Base-by-base conservation (phyloP, 225 moss, liverwort and hornwort species). In the Physcomitrellopsis africana region DNA sequence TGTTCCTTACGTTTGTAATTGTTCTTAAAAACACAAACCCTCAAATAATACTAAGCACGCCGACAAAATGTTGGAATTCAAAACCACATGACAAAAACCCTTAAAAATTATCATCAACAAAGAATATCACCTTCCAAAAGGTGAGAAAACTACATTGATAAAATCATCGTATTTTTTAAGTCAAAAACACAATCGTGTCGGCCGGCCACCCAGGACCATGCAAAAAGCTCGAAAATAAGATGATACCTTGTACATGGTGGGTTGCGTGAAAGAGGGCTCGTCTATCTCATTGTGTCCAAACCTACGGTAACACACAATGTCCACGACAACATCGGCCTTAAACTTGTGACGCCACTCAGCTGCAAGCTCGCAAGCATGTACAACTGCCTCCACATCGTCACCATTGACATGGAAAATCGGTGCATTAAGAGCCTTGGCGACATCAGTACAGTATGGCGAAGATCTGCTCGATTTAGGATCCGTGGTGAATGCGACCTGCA, bases 271-370 rank as follows among this genome's bases (percentile, higher is more conserved):
- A 48, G 84, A 86, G 13, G 97, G 97, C 72, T 97, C 97, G 72
- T 97, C 97, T 54, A 97, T 97, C 81, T 97, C 97, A 74, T 97
- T 97, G 81, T 97, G 97, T 42, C 97, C 97, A 80, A 97, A 97
- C 81, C 87, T 87, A 57, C 97, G 91, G 70, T 97, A 97, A 70
- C 97, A 97, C 29, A 97, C 97, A 74, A 97, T 92, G 76, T 97
- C 97, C 51, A 97, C 97, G 23, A 97, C 93, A 43, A 91, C 85
- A 70, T 97, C 97, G 15, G 97, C 91, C 72, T 94, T 94, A 64
- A 97, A 97, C 53, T 77, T 80, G 64, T 94, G 84, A 56, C 97
- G 89, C 97, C 97, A 97, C 58, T 97, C 97, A 67, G 88, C 90
- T 57, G 97, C 97, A 69, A 97, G 89, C 75, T 94, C 91, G 61